phyloP scores from a whole-genome alignment of 2,329 filamentous ascomycete species.

The Sporothrix variecibatus region DNA sequence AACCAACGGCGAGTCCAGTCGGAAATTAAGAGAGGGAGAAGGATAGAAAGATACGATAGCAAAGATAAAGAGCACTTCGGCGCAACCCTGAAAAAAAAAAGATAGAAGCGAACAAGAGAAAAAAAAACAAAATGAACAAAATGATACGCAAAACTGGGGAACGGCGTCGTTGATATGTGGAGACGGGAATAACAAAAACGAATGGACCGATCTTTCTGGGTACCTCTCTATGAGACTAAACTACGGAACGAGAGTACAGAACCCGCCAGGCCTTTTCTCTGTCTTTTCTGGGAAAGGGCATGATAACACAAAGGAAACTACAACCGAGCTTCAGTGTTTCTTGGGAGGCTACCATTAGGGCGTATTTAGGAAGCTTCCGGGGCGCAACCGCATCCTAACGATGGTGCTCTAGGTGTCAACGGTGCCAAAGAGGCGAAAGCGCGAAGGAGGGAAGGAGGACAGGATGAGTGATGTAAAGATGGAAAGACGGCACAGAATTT shows the following conservation, averaged over 20 bases:
- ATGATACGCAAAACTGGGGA: neutral
- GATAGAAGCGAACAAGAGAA: neutral
- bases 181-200: conserved; percentile 14
- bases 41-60: neutral
- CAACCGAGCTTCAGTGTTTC: neutral
- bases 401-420: neutral
- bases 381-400: neutral
- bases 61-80: neutral
- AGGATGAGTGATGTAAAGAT: neutral
- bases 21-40: neutral
- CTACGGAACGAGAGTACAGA: too few relatives aligned
- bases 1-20: neutral
- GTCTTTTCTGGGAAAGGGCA: neutral
- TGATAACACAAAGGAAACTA: neutral
- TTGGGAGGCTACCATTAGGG: neutral
- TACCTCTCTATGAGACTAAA: neutral
- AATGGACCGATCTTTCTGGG: neutral
- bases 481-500: neutral
- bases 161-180: conserved; percentile 15
- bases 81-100: neutral
- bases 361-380: neutral
- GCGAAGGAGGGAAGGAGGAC: neutral
- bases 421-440: conserved; percentile 7
- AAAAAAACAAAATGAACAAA: neutral
- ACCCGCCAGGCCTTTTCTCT: neutral